Conservation (phyloP, 2,329 filamentous ascomycete species). For the Cytospora mali region DNA sequence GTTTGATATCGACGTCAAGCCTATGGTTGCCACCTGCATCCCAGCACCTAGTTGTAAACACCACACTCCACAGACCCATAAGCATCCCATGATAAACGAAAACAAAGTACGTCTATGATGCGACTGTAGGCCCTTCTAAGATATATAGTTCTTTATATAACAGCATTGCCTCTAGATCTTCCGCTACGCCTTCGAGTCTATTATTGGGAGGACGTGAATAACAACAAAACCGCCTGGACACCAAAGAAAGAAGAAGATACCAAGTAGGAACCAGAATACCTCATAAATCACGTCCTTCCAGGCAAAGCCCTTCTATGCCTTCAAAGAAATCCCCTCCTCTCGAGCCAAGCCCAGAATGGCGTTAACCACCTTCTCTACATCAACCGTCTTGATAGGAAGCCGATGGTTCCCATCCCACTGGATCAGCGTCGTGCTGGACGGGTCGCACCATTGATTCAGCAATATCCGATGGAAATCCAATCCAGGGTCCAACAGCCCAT, state of each 20-base stretch:
- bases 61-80: too few species aligned
- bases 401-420: slow-evolving; percentile 77
- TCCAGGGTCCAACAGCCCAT: slow-evolving; percentile 63
- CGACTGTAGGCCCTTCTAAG: too few species aligned
- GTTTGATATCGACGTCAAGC: too few species aligned
- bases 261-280: neutral
- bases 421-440: slow-evolving; percentile 56
- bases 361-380: slow-evolving; percentile 61
- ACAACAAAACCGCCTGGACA: neutral
- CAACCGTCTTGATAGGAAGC: slow-evolving; percentile 67
- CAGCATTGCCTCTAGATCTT: neutral
- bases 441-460: slow-evolving; percentile 61
- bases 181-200: neutral
- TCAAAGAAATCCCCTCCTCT: neutral
- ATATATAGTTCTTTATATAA: neutral
- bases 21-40: too few species aligned
- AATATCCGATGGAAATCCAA: slow-evolving; percentile 60
- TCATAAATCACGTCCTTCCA: neutral
- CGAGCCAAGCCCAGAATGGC: slow-evolving; percentile 8
- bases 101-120: too few species aligned
- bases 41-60: too few species aligned
- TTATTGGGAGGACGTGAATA: neutral
- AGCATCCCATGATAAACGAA: too few species aligned
- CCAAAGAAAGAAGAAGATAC: too few species aligned
- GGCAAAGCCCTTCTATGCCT: neutral